These are phyloP conservation scores for Metschnikowia gelsemii DNA, from an alignment of 805 yeast genomes.

Conservation along the genomic window DNA sequence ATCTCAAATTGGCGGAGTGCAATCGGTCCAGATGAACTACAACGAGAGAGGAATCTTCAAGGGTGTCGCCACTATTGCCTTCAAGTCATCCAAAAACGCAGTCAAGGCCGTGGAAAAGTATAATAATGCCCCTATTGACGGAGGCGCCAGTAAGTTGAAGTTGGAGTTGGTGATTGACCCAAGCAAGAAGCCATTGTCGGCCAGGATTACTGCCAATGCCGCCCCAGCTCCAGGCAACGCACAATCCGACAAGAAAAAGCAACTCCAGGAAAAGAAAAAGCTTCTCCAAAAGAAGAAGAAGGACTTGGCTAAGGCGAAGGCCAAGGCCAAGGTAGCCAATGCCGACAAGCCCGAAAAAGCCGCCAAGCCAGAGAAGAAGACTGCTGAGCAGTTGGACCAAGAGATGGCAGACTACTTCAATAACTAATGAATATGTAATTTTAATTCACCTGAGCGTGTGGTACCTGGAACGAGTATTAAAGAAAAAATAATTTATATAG, in stretches of 20 bases:
- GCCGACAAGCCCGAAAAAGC: slow-evolving; percentile 32
- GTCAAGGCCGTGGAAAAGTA: slow-evolving; percentile 75
- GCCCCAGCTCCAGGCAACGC: slow-evolving; percentile 22
- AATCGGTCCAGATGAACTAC: slow-evolving; percentile 67
- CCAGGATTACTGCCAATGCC: slow-evolving; percentile 63
- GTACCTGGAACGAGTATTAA: neutral
- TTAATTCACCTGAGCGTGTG: neutral
- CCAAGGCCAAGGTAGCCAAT: slow-evolving; percentile 25
- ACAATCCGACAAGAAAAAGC: slow-evolving; percentile 27
- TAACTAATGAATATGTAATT: slow-evolving; percentile 19
- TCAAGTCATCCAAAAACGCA: slow-evolving; percentile 69
- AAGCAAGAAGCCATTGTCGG: slow-evolving; percentile 65
- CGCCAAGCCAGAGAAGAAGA: slow-evolving; percentile 55
- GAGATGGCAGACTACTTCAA: slow-evolving; percentile 97
- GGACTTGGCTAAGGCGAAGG: slow-evolving; percentile 31
- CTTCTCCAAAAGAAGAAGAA: slow-evolving; percentile 34
- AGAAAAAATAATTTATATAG: neutral
- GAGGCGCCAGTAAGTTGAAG: slow-evolving; percentile 73
- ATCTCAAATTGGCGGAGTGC: slow-evolving; percentile 83
- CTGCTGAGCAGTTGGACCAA: slow-evolving; percentile 91
- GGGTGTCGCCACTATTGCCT: slow-evolving; percentile 87
- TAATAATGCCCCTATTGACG: slow-evolving; percentile 92
- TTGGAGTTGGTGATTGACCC: slow-evolving; percentile 86
- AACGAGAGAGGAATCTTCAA: slow-evolving; percentile 86
- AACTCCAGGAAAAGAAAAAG: slow-evolving; percentile 26